Evolutionary conservation across 768 basidiomycete genomes (phyloP).

Genomic region (Rhizopogon salebrosus): DNA sequence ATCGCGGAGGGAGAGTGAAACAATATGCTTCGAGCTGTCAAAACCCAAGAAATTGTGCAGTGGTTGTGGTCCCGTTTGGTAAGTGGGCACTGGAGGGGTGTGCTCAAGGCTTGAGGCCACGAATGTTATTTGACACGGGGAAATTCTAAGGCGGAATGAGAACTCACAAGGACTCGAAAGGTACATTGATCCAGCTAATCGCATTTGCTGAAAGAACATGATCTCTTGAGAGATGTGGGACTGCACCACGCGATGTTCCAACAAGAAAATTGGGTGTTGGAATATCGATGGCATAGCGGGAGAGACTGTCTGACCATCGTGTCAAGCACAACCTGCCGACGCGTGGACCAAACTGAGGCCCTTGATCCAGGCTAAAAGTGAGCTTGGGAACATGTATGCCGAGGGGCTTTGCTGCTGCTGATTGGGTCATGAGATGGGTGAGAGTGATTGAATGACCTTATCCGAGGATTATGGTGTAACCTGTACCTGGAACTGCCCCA

Average conservation of each 20-base stretch:
- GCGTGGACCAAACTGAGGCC: constrained; percentile 21
- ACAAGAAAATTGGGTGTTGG: constrained; percentile 60
- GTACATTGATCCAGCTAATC: constrained; percentile 61
- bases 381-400: constrained; percentile 10
- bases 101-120: constrained; percentile 51
- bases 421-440: not conserved
- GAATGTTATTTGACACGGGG: not conserved
- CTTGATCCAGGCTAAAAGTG: constrained; percentile 10
- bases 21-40: constrained; percentile 37
- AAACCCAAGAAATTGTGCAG: constrained; percentile 68
- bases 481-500: not conserved
- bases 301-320: constrained; percentile 3
- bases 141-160: not conserved
- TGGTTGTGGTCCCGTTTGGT: constrained; percentile 46
- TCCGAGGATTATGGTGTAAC: not conserved
- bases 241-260: constrained; percentile 64
- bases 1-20: constrained; percentile 62
- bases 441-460: not conserved
- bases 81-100: constrained; percentile 59
- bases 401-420: not conserved
- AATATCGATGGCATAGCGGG: constrained; percentile 30
- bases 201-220: constrained; percentile 41
- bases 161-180: constrained; percentile 81
- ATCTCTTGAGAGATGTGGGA: constrained; percentile 71
- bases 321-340: constrained; percentile 15